Percentiles rank a stretch among this genome's conserved stretches.
Evolutionary conservation across 2,329 filamentous ascomycete genomes (phyloP).

Genomic region (Stemphylium vesicarium): DNA sequence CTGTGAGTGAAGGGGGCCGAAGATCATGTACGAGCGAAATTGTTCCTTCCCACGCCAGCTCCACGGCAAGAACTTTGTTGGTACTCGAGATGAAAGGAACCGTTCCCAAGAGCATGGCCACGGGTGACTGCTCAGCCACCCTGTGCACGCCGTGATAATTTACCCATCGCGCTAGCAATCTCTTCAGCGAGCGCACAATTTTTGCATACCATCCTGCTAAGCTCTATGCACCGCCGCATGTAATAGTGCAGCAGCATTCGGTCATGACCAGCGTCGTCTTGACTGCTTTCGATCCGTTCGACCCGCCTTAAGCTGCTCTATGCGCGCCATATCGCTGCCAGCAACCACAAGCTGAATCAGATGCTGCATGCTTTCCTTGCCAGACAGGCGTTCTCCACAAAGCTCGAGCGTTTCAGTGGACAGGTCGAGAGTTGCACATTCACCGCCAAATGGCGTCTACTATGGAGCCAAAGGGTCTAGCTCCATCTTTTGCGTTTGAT

Average conservation of each 20-base stretch:
- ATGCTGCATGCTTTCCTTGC: slow-evolving; percentile 9
- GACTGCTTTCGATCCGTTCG: slow-evolving; percentile 1
- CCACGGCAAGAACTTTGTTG: slow-evolving; percentile 19
- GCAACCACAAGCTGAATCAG: slow-evolving; percentile 7
- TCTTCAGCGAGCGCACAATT: slow-evolving; percentile 4
- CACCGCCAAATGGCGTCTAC: slow-evolving; percentile 22
- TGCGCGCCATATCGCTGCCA: background rate
- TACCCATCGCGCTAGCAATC: slow-evolving; percentile 14
- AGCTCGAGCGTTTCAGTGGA: slow-evolving; percentile 22
- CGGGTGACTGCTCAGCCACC: slow-evolving; percentile 19
- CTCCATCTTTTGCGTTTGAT: background rate
- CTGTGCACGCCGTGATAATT: slow-evolving; percentile 6
- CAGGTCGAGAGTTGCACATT: slow-evolving; percentile 18
- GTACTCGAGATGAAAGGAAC: slow-evolving; percentile 16
- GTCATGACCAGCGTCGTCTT: background rate
- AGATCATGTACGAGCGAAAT: slow-evolving; percentile 41
- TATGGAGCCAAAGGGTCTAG: background rate
- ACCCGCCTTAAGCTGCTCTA: slow-evolving; percentile 7
- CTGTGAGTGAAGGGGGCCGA: slow-evolving; percentile 38
- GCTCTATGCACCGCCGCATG: slow-evolving; percentile 7
- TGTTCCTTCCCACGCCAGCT: slow-evolving; percentile 16
- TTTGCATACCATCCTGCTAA: slow-evolving; percentile 1
- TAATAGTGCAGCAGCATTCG: slow-evolving; percentile 1
- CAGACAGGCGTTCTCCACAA: slow-evolving; percentile 22
- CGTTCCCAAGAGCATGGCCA: slow-evolving; percentile 19